Evolutionary conservation across 768 basidiomycete genomes (phyloP).

Genomic region (Lactifluus volemus): DNA sequence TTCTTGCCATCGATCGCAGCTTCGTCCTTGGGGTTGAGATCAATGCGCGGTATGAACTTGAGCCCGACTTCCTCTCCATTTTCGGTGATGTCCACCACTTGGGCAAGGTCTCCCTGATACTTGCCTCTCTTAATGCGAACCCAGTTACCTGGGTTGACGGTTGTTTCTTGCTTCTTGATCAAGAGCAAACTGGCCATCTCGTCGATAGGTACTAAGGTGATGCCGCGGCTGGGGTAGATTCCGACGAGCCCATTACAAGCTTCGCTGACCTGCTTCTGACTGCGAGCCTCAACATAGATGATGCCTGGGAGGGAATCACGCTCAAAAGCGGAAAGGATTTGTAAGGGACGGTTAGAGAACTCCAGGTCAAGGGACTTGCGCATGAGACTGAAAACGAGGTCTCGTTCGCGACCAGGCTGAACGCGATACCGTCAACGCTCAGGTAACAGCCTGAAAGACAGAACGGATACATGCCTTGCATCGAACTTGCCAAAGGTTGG

Average conservation of each 20-base stretch:
- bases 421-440: neutral
- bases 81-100: constrained; percentile 90
- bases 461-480: constrained; percentile 57
- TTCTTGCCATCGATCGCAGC: constrained; percentile 59
- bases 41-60: constrained; percentile 96
- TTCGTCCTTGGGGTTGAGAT: constrained; percentile 86
- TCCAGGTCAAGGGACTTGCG: constrained; percentile 85
- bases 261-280: constrained; percentile 73
- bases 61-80: constrained; percentile 89
- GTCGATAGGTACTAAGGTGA: constrained; percentile 84
- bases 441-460: neutral
- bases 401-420: constrained; percentile 86
- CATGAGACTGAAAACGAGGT: constrained; percentile 91
- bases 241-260: constrained; percentile 90
- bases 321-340: constrained; percentile 91
- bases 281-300: constrained; percentile 93
- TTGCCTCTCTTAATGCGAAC: constrained; percentile 91
- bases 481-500: constrained; percentile 90
- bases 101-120: constrained; percentile 90
- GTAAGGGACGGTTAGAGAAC: constrained; percentile 65
- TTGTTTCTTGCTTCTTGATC: constrained; percentile 90
- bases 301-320: constrained; percentile 92
- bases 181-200: constrained; percentile 96
- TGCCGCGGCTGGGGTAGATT: constrained; percentile 75
- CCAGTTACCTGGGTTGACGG: constrained; percentile 83